Base-by-base conservation (phyloP, 176 grass and related monocot species). In the Tuctoria greenei region DNA sequence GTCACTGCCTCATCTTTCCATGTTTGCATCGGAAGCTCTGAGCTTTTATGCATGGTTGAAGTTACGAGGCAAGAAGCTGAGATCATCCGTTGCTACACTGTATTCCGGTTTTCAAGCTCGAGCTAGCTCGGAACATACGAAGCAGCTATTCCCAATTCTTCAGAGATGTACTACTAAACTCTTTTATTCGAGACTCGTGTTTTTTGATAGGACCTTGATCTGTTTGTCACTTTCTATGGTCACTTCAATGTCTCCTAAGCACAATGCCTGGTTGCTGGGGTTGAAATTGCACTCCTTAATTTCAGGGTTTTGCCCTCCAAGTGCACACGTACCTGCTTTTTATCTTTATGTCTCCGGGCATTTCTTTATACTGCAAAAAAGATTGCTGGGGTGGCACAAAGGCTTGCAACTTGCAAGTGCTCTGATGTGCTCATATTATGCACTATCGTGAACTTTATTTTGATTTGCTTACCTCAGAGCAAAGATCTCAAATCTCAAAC, bases 281-380 rank as follows among this genome's bases (percentile, higher is more conserved):
- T 52, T 52, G 80, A 83, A 81, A 21, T 59, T 51, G 55, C 55
- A 61, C 49, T 70, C 81, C 90, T 71, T 79, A 34, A 93, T 86
- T 97, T 80, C 82, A 82, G 90, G 88, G 65, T 88, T 82, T 79
- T 84, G 93, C 63, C 79, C 21, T 86, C 72, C 52, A 78, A 73
- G 78, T 66, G 17, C 87, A 15, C 79, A 69, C 64, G 27, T 76
- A 78, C 68, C 59, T 50, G 52, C 26, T 90, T 90, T 31, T 88
- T 87, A 66, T 82, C 25, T 88, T 88, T 77, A 41, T 66, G 61
- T 73, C 67, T 80, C 40, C 18, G 21, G 43, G 73, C 71, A 42
- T 76, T 92, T 82, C 66, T 74, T 5, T 73, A 60, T 69, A 36
- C 4, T 14, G 6, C 36, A 6, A 46, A 74, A 74, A 83, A 36